Percentiles rank a stretch among this genome's conserved stretches.
These are phyloP conservation scores for Brassica napus DNA, from an alignment of 345 rosid species.

Conservation along the genomic window Da-Ae NC_063440.1:2446001-2446500, in stretches of 20 bases:
- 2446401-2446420: slow-evolving; percentile 67
- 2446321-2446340: slow-evolving; percentile 65
- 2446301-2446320: slow-evolving; percentile 57
- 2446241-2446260: slow-evolving; percentile 62
- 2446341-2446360: slow-evolving; percentile 72
- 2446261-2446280: slow-evolving; percentile 75
- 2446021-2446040: slow-evolving; percentile 67
- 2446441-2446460: slow-evolving; percentile 68
- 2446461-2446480: slow-evolving; percentile 65
- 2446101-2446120: slow-evolving; percentile 51
- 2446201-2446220: slow-evolving; percentile 61
- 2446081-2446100: slow-evolving; percentile 73
- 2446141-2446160: slow-evolving; percentile 65
- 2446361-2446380: slow-evolving; percentile 63
- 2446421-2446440: slow-evolving; percentile 66
- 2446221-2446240: slow-evolving; percentile 66
- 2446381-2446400: slow-evolving; percentile 68
- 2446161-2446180: slow-evolving; percentile 72
- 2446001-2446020: slow-evolving; percentile 67
- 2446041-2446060: slow-evolving; percentile 36
- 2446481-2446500: slow-evolving; percentile 67
- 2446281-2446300: slow-evolving; percentile 77
- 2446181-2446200: slow-evolving; percentile 64
- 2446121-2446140: slow-evolving; percentile 58
- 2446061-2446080: slow-evolving; percentile 65